Percentiles rank a stretch among this genome's conserved stretches.
phyloP scores from a whole-genome alignment of 164 flowering plant genomes.

The Magnolia kwangsiensis region DNA sequence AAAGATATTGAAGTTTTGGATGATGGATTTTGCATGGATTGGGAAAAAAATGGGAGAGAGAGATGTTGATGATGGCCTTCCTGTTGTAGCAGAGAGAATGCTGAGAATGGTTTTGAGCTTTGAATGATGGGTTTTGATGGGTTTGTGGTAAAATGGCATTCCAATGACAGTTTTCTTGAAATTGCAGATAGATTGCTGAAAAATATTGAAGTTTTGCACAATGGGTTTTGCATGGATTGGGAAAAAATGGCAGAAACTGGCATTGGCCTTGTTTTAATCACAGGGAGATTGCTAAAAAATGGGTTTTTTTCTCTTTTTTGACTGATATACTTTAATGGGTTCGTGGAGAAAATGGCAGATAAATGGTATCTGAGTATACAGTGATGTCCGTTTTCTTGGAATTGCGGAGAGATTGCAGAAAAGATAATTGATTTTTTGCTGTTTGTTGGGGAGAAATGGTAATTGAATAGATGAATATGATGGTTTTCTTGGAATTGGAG shows the following conservation, averaged over 20 bases:
- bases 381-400: background rate
- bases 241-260: background rate
- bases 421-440: no score
- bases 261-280: background rate
- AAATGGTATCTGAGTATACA: background rate
- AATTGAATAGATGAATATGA: background rate
- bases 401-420: background rate
- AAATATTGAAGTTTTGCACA: background rate
- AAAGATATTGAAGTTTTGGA: background rate
- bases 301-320: background rate
- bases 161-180: background rate
- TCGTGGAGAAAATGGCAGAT: background rate
- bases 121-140: background rate
- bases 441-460: background rate
- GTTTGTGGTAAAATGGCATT: background rate
- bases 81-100: background rate
- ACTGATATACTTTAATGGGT: background rate
- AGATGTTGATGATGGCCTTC: background rate
- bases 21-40: constrained; percentile 5
- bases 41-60: background rate
- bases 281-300: background rate
- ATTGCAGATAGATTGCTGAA: background rate
- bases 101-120: background rate
- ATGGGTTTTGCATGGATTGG: constrained; percentile 7
- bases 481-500: background rate